Conservation (phyloP, 192 early-diverging fungal species). For the Coemansia sp. region DNA sequence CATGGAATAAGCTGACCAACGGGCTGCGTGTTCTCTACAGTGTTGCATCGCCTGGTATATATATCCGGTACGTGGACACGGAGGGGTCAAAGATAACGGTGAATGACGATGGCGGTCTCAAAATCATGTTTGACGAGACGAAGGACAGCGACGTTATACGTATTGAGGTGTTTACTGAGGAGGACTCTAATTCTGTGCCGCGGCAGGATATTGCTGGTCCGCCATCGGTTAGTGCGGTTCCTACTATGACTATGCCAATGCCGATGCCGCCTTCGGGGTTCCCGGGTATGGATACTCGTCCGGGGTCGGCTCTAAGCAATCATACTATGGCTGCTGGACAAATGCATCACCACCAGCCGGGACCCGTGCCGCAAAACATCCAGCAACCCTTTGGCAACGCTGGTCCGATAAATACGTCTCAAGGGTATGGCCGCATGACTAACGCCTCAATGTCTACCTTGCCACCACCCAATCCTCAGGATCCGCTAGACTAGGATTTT, state of each 20-base stretch:
- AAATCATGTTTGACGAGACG: slow-evolving; percentile 55
- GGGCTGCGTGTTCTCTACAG: slow-evolving; percentile 50
- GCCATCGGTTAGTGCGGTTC: not conserved
- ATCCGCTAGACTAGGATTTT: slow-evolving; percentile 35
- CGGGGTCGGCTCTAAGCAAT: slow-evolving; percentile 38
- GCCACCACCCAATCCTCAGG: slow-evolving; percentile 41
- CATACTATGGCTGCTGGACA: slow-evolving; percentile 10
- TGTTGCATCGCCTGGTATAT: slow-evolving; percentile 28
- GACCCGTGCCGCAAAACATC: slow-evolving; percentile 28
- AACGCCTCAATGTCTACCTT: slow-evolving; percentile 38
- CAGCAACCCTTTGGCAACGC: slow-evolving; percentile 15
- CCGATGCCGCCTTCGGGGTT: slow-evolving; percentile 49
- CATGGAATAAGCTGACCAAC: slow-evolving; percentile 43
- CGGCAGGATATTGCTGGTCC: slow-evolving; percentile 7
- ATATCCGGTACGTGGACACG: slow-evolving; percentile 44
- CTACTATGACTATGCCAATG: slow-evolving; percentile 50
- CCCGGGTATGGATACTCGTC: slow-evolving; percentile 47
- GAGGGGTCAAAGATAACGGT: slow-evolving; percentile 47
- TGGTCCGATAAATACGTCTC: slow-evolving; percentile 22
- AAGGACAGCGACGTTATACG: slow-evolving; percentile 33
- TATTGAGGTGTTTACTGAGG: slow-evolving; percentile 41
- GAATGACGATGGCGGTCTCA: slow-evolving; percentile 47
- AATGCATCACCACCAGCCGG: slow-evolving; percentile 16
- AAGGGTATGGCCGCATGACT: slow-evolving; percentile 23
- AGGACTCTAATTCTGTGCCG: not conserved